Evolutionary conservation across 2,329 filamentous ascomycete genomes (phyloP).

Genomic region (Monosporascus sp.): DNA sequence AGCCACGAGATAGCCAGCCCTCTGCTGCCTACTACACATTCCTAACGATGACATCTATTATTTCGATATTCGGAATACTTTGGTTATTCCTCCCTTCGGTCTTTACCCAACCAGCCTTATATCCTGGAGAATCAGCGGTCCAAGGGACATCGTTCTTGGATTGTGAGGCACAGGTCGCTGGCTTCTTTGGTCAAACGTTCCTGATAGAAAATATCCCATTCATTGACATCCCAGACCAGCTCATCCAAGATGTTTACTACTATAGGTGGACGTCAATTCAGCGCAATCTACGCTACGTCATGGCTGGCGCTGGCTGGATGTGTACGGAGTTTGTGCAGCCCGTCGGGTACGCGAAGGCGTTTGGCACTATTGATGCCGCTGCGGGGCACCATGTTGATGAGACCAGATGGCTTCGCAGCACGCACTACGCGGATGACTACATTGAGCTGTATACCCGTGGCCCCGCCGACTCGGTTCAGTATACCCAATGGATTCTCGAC

Average conservation of each 20-base stretch:
- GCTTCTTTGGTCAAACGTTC: conserved; percentile 21
- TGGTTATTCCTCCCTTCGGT: conserved; percentile 8
- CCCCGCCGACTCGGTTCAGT: conserved; percentile 29
- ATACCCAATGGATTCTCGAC: conserved; percentile 32
- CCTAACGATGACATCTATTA: conserved; percentile 10
- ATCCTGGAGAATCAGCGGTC: background rate
- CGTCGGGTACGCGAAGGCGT: conserved; percentile 27
- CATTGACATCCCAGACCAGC: conserved; percentile 35
- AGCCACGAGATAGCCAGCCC: conserved; percentile 1
- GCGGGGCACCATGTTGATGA: conserved; percentile 34
- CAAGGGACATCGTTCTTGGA: conserved; percentile 22
- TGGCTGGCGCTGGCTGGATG: conserved; percentile 34
- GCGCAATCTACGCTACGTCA: conserved; percentile 34
- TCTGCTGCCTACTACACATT: conserved; percentile 10
- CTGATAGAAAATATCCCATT: conserved; percentile 34
- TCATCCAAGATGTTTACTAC: conserved; percentile 39
- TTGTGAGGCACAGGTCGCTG: conserved; percentile 17
- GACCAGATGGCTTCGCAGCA: conserved; percentile 34
- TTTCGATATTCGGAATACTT: conserved; percentile 13
- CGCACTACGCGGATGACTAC: conserved; percentile 32
- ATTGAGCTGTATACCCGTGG: conserved; percentile 32
- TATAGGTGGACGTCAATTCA: conserved; percentile 37
- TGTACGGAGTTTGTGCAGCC: conserved; percentile 39
- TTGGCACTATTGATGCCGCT: conserved; percentile 27
- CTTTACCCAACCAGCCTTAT: conserved; percentile 1